Evolutionary conservation across 2,329 filamentous ascomycete genomes (phyloP), one percentile per base, ranked within the genome.

Genomic region (Colletotrichum sublineola): DNA sequence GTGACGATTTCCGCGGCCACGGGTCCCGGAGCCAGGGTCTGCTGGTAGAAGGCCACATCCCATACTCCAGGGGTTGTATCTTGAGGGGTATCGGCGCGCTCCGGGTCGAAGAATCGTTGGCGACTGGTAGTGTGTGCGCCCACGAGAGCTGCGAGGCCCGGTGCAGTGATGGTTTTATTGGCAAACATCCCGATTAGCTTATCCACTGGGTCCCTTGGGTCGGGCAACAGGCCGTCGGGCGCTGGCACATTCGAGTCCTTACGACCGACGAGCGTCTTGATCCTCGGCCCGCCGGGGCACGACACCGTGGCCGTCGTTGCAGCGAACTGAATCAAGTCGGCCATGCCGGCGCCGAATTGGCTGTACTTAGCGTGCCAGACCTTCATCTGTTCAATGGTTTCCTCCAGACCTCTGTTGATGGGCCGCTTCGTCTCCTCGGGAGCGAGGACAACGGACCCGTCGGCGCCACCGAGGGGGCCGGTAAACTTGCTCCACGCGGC

Each of bases 261-360:
- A 40, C 88, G 84, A 40, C 88, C 88, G 42, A 89, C 83, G 66
- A 85, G 86, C 0, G 86, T 86, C 66, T 82, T 80, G 36, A 89
- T 82, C 18, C 84, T 82, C 3, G 88, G 88, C 2, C 83, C 82
- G 8, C 81, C 79, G 5, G 83, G 82, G 68, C 83, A 84, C n/a
- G 84, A 81, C 7, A 87, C 82, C 18, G 86, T 86, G 31, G 85
- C 88, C 42, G 87, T 81, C 65, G 79, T 86, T 78, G 81, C 81
- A 2, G 85, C 86, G 76, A 89, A 86, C 76, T 89, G 87, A 46
- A 88, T 84, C 9, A 90, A 80, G 75, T 90, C 88, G 36, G 87
- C 88, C 75, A 86, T 86, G 2, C 84, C 82, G 31, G 89, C 83
- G 9, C 77, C 75, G 15, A 75, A 78, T 69, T 78, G 77, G 50